Conservation (phyloP, 495 filamentous ascomycete genomes). For the Xylaria flabelliformis region DNA sequence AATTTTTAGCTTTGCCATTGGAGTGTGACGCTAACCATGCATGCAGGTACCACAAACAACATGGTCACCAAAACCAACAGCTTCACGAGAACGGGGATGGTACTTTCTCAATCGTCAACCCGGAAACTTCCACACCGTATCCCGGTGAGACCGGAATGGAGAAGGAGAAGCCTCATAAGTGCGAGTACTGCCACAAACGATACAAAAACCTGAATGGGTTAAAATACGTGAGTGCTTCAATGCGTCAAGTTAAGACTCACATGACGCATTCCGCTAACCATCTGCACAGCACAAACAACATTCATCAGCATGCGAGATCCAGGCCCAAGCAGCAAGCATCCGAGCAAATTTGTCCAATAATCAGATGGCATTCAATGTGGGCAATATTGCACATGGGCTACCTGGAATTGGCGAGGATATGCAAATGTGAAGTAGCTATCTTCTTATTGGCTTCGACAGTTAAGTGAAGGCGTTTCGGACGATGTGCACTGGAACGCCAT, state of each 20-base stretch:
- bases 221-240: slow-evolving; percentile 69
- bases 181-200: slow-evolving; percentile 93
- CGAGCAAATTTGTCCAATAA: slow-evolving; percentile 44
- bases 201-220: slow-evolving; percentile 99
- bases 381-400: slow-evolving; percentile 39
- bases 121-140: slow-evolving; percentile 90
- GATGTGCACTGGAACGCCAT: background rate
- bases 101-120: slow-evolving; percentile 97
- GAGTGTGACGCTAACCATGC: slow-evolving; percentile 42
- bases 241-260: background rate
- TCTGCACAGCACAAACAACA: slow-evolving; percentile 73
- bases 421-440: slow-evolving; percentile 42
- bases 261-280: slow-evolving; percentile 30
- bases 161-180: slow-evolving; percentile 98
- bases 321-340: slow-evolving; percentile 50
- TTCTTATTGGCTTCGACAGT: slow-evolving; percentile 1
- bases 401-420: slow-evolving; percentile 58
- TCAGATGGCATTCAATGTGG: slow-evolving; percentile 42
- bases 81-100: slow-evolving; percentile 95
- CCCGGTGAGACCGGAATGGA: slow-evolving; percentile 98
- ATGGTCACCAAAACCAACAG: slow-evolving; percentile 95
- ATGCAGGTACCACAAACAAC: slow-evolving; percentile 72
- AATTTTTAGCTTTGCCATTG: slow-evolving; percentile 21
- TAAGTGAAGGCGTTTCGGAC: background rate
- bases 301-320: slow-evolving; percentile 71